Conservation (phyloP, 2,329 filamentous ascomycete genomes). For the Sphaerulina vaccinii region DNA sequence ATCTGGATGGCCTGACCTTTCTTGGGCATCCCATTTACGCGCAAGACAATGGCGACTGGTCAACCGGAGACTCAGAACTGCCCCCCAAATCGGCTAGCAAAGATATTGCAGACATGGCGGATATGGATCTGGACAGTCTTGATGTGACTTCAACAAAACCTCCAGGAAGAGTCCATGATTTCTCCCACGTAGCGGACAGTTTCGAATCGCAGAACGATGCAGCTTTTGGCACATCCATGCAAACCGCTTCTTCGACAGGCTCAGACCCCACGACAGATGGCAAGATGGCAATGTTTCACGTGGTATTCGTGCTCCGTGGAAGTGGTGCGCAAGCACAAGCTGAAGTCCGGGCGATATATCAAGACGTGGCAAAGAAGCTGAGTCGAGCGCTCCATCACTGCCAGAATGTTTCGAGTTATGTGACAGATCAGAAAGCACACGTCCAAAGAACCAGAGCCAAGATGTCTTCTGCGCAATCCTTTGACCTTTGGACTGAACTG, state of each 20-base stretch:
- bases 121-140: conserved; percentile 17
- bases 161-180: conserved; percentile 23
- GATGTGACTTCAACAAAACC: conserved; percentile 18
- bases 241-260: conserved; percentile 31
- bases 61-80: conserved; percentile 1
- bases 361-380: conserved; percentile 86
- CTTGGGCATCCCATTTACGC: conserved; percentile 83
- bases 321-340: conserved; percentile 72
- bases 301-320: conserved; percentile 87
- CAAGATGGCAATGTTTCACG: conserved; percentile 96
- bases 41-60: conserved; percentile 60
- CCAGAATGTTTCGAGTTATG: conserved; percentile 84
- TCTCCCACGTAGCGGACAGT: conserved; percentile 33
- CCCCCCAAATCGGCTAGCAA: conserved; percentile 10
- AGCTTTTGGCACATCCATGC: conserved; percentile 31
- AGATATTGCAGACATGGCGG: conserved; percentile 9
- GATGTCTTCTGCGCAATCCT: conserved; percentile 50
- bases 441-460: conserved; percentile 77
- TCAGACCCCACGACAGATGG: conserved; percentile 36
- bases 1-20: conserved; percentile 75
- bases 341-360: conserved; percentile 71
- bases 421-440: conserved; percentile 85
- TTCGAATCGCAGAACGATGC: conserved; percentile 28
- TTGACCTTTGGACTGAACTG: conserved; percentile 32
- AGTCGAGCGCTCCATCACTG: conserved; percentile 91